Conservation (phyloP, 495 filamentous ascomycete genomes). For the Hypoxylon lenormandii region DNA sequence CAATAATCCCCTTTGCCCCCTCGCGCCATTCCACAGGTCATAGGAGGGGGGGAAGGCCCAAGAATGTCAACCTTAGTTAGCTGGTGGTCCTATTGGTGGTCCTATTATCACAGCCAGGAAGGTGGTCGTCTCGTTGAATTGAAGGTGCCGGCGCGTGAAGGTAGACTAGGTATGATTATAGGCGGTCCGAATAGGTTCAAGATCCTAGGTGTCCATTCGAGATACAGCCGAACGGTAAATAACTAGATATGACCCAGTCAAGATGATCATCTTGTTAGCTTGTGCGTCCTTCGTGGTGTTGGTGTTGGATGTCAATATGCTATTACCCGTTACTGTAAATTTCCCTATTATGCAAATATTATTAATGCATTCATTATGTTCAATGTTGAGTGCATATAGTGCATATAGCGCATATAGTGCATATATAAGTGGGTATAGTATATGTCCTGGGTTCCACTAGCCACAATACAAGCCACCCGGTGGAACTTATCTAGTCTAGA, state of each 20-base stretch:
- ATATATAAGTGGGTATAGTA: no score
- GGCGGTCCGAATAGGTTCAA: slow-evolving; percentile 7
- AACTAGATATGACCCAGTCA: no score
- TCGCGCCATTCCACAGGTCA: not conserved
- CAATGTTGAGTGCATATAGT: no score
- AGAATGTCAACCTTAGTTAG: slow-evolving; percentile 25
- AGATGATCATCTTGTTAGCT: not conserved
- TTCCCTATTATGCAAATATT: no score
- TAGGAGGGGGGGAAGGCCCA: slow-evolving; percentile 5
- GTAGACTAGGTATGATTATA: slow-evolving; percentile 22
- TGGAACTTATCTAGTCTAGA: no score
- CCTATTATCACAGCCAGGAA: slow-evolving; percentile 7
- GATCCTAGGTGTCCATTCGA: slow-evolving; percentile 18
- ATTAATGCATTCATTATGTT: no score
- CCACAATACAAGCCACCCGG: no score
- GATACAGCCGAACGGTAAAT: slow-evolving; percentile 26
- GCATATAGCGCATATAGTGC: no score
- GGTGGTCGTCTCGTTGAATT: slow-evolving; percentile 8
- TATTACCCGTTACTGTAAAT: no score
- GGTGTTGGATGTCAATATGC: no score
- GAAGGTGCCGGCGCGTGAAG: slow-evolving; percentile 7
- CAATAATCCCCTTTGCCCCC: slow-evolving; percentile 15
- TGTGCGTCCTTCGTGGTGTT: no score
- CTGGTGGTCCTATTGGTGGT: not conserved
- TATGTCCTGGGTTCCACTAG: no score